A percentile compares a stretch with the other conserved stretches of the same genome.
phyloP scores from a whole-genome alignment of 2,329 filamentous ascomycete species.

The Sodiomyces alkalinus region DNA sequence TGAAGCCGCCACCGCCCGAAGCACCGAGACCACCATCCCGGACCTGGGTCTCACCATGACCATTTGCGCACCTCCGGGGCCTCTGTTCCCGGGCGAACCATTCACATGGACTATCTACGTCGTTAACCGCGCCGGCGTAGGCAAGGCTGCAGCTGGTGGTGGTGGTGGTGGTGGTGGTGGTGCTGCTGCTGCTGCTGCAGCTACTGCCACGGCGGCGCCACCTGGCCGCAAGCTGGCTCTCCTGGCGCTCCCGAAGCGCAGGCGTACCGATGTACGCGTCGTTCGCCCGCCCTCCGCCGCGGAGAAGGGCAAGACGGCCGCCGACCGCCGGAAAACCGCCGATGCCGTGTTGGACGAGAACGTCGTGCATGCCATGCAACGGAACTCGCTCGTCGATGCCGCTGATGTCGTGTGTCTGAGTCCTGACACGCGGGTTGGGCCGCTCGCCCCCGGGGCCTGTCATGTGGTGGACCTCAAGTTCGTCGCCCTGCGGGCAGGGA shows the following conservation, averaged over 20 bases:
- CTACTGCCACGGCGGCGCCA: constrained; percentile 11
- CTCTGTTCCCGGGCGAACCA: constrained; percentile 46
- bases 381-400: constrained; percentile 44
- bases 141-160: constrained; percentile 13
- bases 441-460: constrained; percentile 55
- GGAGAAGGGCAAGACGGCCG: constrained; percentile 12
- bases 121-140: constrained; percentile 53
- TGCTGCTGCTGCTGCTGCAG: constrained; percentile 6
- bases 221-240: constrained; percentile 53
- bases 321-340: constrained; percentile 26
- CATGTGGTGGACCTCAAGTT: constrained; percentile 62
- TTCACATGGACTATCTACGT: constrained; percentile 64
- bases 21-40: constrained; percentile 30
- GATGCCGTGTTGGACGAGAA: constrained; percentile 59
- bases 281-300: constrained; percentile 37
- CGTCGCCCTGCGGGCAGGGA: constrained; percentile 49
- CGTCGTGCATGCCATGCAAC: constrained; percentile 56
- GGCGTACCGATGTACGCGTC: constrained; percentile 39
- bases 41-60: constrained; percentile 63
- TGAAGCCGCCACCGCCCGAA: constrained; percentile 33
- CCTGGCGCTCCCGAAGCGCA: constrained; percentile 49
- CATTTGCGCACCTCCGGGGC: constrained; percentile 43
- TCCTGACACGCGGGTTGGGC: constrained; percentile 58
- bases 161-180: too few relatives aligned
- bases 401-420: constrained; percentile 61